Evolutionary conservation across 108 stramenopile genomes (phyloP).

Genomic region (Stephanodiscus minutulus): DNA sequence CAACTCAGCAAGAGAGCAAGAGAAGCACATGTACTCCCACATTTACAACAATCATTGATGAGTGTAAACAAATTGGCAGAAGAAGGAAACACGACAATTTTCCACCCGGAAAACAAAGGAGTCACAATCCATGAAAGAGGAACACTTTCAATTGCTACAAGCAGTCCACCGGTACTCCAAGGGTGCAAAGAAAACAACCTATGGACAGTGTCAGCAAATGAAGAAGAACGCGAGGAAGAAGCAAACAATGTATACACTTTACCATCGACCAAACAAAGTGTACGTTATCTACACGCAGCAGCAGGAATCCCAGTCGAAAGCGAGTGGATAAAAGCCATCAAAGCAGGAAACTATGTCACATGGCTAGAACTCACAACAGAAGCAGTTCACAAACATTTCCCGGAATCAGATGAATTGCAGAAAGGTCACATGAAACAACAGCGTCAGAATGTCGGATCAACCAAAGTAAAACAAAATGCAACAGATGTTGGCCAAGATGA

Average conservation of each 20-base stretch:
- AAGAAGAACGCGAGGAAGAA: neutral
- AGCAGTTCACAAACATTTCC: conserved; percentile 14
- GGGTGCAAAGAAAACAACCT: neutral
- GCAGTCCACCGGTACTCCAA: neutral
- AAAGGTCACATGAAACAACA: conserved; percentile 28
- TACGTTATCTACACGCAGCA: conserved; percentile 24
- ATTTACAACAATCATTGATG: neutral
- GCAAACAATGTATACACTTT: neutral
- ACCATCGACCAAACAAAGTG: neutral
- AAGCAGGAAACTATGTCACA: conserved; percentile 12
- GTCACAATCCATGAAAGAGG: neutral
- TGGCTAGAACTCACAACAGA: conserved; percentile 18
- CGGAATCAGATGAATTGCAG: conserved; percentile 19
- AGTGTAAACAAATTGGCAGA: neutral
- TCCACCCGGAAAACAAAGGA: neutral
- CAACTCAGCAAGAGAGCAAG: neutral
- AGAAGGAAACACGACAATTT: neutral
- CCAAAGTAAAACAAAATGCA: too few relatives aligned
- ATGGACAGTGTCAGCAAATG: neutral
- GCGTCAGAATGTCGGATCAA: too few relatives aligned
- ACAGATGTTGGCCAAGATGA: too few relatives aligned
- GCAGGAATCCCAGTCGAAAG: conserved; percentile 20
- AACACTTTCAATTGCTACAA: neutral
- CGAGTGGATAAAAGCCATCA: conserved; percentile 6
- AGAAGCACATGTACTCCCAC: neutral